Conservation (phyloP, 257 asterid species). For the Nicotiana otophora region DNA sequence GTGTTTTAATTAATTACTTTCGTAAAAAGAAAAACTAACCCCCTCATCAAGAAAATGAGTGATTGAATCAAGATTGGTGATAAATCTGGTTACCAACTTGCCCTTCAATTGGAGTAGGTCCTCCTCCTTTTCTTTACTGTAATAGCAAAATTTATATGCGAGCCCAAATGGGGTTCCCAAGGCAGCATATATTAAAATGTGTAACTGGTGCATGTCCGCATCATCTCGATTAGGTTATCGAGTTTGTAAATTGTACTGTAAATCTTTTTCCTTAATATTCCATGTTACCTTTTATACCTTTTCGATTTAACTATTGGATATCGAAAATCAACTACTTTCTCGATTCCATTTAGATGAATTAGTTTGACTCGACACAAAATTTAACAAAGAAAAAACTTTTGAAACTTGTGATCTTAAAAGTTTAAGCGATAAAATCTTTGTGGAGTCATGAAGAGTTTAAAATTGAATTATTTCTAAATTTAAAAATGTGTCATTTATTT, state of each 20-base stretch:
- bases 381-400: too few species aligned
- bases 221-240: constrained; percentile 31
- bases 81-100: constrained; percentile 22
- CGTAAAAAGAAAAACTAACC: neutral
- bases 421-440: too few species aligned
- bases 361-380: too few species aligned
- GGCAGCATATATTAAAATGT: constrained; percentile 8
- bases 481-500: too few species aligned
- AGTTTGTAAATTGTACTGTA: neutral
- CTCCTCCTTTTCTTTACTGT: constrained; percentile 4
- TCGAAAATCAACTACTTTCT: neutral
- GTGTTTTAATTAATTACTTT: neutral
- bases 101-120: constrained; percentile 9
- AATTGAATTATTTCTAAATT: too few species aligned
- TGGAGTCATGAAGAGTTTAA: too few species aligned
- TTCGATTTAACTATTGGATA: neutral
- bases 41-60: constrained; percentile 1
- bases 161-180: constrained; percentile 22
- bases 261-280: neutral
- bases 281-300: neutral
- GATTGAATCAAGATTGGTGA: constrained; percentile 15
- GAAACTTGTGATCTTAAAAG: too few species aligned
- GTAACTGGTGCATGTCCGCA: constrained; percentile 24
- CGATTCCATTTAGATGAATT: too few species aligned
- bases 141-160: constrained; percentile 18